Base-by-base conservation (phyloP, 2,329 filamentous ascomycete genomes). In the Hypoxylon sp. region DNA sequence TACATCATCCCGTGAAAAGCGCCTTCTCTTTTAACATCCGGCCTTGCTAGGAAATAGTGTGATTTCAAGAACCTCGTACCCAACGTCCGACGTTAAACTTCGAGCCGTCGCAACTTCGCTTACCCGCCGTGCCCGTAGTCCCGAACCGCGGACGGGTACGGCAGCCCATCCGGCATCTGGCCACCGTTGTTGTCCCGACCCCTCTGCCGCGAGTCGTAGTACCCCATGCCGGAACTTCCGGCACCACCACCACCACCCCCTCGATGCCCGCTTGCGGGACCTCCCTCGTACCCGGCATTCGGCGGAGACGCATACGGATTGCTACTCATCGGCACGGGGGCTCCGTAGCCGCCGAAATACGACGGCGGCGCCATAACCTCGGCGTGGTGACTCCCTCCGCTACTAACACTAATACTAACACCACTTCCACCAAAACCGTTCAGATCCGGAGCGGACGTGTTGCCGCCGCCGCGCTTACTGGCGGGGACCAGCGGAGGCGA, bases 341-440 rank as follows among this genome's bases (percentile, higher is more conserved):
- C 14, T 29, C 51, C 29, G 24, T 65, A 61, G 5, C 13, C 11
- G 48, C 48, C 19, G 22, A 68, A 70, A 24, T 63, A 70, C 35
- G 56, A 14, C 11, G 60, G 46, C 33, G 61, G 44, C 6, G 57
- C 58, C 14, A 65, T 52, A 1, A 52, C 19, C 6, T 60, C 63
- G 17, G 13, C 35, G 14, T 46, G 24, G 33, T 42, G 50, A 14
- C 5, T n/a, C 22, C 19, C 19, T 17, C 29, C 19, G 19, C 29
- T 26, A 31, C 19, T 22, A 19, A 19, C n/a, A 19, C 9, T 42
- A 4, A 17, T n/a, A 42, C n/a, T 42, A 9, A n/a, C 10, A 2
- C n/a, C n/a, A 39, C 13, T n/a, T n/a, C n/a, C n/a, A 8, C 39
- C 17, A 17, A 19, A 44, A 44, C 39, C 39, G 8, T 44, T 19